Percentiles rank a stretch among this genome's conserved stretches.
phyloP scores from a whole-genome alignment of 169 alveolate species.

The Miamiensis avidus region DNA sequence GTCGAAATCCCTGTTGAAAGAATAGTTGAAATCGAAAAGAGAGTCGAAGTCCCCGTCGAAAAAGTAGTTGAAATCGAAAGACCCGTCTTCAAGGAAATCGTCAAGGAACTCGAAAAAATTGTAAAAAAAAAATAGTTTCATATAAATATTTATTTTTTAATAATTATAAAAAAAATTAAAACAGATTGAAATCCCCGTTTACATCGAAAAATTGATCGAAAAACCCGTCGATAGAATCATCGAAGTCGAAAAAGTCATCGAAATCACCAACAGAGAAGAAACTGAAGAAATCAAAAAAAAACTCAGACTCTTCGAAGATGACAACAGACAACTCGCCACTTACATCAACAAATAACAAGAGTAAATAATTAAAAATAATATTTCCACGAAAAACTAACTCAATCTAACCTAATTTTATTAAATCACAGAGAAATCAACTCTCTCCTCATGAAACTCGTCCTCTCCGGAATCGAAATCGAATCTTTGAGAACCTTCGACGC shows the following conservation, averaged over 20 bases:
- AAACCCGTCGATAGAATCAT: background rate
- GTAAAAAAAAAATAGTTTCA: too few species aligned
- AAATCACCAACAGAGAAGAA: background rate
- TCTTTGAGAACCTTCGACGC: background rate
- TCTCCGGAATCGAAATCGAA: background rate
- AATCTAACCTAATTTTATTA: too few species aligned
- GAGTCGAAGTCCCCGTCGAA: background rate
- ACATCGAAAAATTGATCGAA: background rate
- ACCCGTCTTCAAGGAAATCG: background rate
- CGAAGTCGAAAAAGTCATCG: background rate
- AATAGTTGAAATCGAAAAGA: background rate
- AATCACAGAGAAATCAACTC: background rate
- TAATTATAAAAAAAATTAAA: too few species aligned
- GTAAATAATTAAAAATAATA: too few species aligned
- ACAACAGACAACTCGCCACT: background rate
- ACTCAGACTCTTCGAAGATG: background rate
- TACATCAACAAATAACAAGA: too few species aligned
- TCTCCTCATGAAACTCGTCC: background rate
- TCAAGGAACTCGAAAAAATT: background rate
- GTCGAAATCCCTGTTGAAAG: too few species aligned
- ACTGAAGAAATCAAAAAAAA: too few species aligned
- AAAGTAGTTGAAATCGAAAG: background rate
- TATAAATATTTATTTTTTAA: too few species aligned
- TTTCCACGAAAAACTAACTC: background rate
- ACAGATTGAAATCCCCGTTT: background rate